Evolutionary conservation across 2,329 filamentous ascomycete genomes (phyloP), one percentile per base, ranked within the genome.

Genomic region (Fusarium penzigii): DNA sequence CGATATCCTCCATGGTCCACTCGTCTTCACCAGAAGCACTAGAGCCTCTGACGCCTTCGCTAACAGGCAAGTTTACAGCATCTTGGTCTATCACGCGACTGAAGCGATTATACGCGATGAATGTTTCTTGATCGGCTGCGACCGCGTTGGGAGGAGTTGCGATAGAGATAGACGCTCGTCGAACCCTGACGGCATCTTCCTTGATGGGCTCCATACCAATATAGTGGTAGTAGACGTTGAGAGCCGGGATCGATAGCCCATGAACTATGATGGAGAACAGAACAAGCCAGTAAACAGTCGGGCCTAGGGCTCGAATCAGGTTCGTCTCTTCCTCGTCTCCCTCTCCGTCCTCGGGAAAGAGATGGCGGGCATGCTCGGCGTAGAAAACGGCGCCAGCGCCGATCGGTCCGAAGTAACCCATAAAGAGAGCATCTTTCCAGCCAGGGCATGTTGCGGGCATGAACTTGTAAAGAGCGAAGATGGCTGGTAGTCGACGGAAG

Each of bases 371-470:
- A 51, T 78, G 74, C 61, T 77, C 73, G 25, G 91, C 78, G 67
- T 92, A 91, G 70, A 90, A 92, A 17, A 90, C 79, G 1, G 88
- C 88, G 17, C 85, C 87, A 9, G 89, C 87, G 3, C 89, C 89
- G 45, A 92, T 90, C 0, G 88, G 89, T 0, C 88, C 88, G 61
- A 92, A 92, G 55, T 84, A 83, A 0, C 82, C 82, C 78, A 84
- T 80, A 53, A 85, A 84, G 1, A 84, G 61, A 0, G 81, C 82
- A 53, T 85, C 81, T 58, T 78, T 79, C 76, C 77, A 83, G 59
- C 74, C 68, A 12, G 73, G 73, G 55, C 78, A 75, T 0, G 77
- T 72, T 0, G 68, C 66, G 0, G 77, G 78, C 77, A 83, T 81
- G 17, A 82, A 70, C 56, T 77, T 79, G 64, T 83, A 83, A 3